These are phyloP conservation scores for Fallopia convolvulus DNA, from an alignment of 148 eudicot genomes.

Conservation along the genomic window DNA sequence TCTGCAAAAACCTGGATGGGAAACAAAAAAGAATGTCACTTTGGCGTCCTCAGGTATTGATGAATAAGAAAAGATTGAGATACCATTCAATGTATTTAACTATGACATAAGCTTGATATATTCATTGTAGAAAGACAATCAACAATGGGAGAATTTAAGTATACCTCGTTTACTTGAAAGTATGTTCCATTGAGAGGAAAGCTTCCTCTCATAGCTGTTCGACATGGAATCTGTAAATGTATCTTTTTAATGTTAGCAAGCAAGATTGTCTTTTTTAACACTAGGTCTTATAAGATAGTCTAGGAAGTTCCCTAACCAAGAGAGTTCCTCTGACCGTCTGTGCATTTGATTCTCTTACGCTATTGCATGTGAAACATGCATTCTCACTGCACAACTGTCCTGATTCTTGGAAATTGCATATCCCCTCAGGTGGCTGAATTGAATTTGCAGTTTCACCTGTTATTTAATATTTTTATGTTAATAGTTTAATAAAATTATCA, in stretches of 20 bases:
- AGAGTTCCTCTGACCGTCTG: slow-evolving; percentile 61
- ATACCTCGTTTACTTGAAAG: slow-evolving; percentile 73
- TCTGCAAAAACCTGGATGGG: slow-evolving; percentile 60
- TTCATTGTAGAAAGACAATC: not conserved
- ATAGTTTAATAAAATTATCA: not conserved
- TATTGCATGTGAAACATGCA: slow-evolving; percentile 46
- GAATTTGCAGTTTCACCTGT: slow-evolving; percentile 63
- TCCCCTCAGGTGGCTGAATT: slow-evolving; percentile 35
- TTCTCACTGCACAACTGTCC: slow-evolving; percentile 30
- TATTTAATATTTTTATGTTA: not conserved
- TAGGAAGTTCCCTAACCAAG: slow-evolving; percentile 31
- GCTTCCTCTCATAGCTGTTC: slow-evolving; percentile 65
- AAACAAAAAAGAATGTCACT: not conserved
- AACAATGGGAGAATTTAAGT: not conserved
- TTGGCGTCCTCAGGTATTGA: not conserved
- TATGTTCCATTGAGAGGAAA: slow-evolving; percentile 68
- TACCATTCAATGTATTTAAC: not conserved
- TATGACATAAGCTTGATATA: not conserved
- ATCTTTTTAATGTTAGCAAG: slow-evolving; percentile 11
- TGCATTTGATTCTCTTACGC: slow-evolving; percentile 38
- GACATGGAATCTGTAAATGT: slow-evolving; percentile 48
- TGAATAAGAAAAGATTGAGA: not conserved
- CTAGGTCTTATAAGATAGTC: not conserved
- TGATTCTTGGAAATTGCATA: slow-evolving; percentile 23
- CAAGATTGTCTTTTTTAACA: not conserved